Percentiles rank a stretch among this genome's conserved stretches.
Conservation (phyloP, 352 stramenopile species). For the Phytopythium oedochilum region DNA sequence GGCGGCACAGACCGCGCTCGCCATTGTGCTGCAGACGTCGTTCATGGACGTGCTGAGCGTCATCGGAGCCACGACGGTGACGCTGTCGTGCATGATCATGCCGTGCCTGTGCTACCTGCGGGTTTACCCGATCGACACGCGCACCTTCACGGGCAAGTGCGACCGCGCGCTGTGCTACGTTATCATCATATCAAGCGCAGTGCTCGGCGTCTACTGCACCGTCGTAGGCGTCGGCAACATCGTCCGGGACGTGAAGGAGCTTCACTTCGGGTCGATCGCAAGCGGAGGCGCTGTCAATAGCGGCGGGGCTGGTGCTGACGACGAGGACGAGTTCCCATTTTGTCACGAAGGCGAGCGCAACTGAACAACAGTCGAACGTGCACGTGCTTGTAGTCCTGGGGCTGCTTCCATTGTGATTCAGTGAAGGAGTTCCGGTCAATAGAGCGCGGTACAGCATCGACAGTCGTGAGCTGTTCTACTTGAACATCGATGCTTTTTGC, state of each 20-base stretch:
- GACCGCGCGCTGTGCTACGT: slow-evolving; percentile 46
- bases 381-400: too few species aligned
- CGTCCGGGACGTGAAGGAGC: slow-evolving; percentile 38
- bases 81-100: slow-evolving; percentile 75
- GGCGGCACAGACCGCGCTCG: slow-evolving; percentile 41
- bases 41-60: slow-evolving; percentile 65
- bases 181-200: slow-evolving; percentile 42
- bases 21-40: slow-evolving; percentile 67
- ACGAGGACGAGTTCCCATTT: slow-evolving; percentile 44
- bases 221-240: slow-evolving; percentile 47
- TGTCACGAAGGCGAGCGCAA: slow-evolving; percentile 51
- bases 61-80: slow-evolving; percentile 59
- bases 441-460: too few species aligned
- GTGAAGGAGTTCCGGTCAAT: too few species aligned
- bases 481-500: too few species aligned
- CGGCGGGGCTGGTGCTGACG: slow-evolving; percentile 1
- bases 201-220: slow-evolving; percentile 56
- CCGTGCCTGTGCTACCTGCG: slow-evolving; percentile 71
- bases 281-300: not conserved
- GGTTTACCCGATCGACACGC: slow-evolving; percentile 46
- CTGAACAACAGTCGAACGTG: too few species aligned
- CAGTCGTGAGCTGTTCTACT: too few species aligned
- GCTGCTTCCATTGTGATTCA: too few species aligned
- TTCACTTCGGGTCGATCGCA: slow-evolving; percentile 36
- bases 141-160: slow-evolving; percentile 40